Evolutionary conservation across 78 protist species (phyloP).

Genomic region (Cavenderia fasciculata): DNA sequence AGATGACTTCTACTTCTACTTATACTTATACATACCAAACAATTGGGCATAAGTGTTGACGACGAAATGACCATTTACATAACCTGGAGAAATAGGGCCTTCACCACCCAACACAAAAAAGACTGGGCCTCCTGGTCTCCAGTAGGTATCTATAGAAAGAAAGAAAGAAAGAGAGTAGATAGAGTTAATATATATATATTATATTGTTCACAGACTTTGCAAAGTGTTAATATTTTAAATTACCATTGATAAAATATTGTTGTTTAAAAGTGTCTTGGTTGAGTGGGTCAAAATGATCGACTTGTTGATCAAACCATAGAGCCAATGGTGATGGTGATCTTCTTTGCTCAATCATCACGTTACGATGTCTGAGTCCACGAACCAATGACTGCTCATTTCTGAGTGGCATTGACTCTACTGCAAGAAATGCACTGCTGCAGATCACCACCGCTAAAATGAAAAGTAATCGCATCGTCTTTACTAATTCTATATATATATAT

Average conservation of each 20-base stretch:
- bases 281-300: constrained; percentile 77
- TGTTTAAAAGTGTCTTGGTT: constrained; percentile 71
- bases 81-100: constrained; percentile 27
- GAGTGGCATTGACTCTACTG: no score
- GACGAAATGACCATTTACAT: constrained; percentile 69
- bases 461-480: no score
- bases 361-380: no score
- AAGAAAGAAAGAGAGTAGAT: not conserved
- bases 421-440: no score
- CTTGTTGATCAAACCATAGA: constrained; percentile 62
- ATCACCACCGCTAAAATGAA: no score
- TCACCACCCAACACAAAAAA: constrained; percentile 74
- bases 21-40: constrained; percentile 61
- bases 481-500: no score
- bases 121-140: constrained; percentile 44
- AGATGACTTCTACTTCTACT: not conserved
- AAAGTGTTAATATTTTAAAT: not conserved
- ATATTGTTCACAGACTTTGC: not conserved
- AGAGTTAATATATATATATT: not conserved
- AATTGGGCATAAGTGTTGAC: constrained; percentile 57
- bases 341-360: no score
- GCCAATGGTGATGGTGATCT: no score
- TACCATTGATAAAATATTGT: constrained; percentile 62
- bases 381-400: no score
- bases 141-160: constrained; percentile 17